A percentile compares a stretch with the other conserved stretches of the same genome.
Evolutionary conservation across 768 basidiomycete genomes (phyloP).

Genomic region (Phaeolepiota aurea): DNA sequence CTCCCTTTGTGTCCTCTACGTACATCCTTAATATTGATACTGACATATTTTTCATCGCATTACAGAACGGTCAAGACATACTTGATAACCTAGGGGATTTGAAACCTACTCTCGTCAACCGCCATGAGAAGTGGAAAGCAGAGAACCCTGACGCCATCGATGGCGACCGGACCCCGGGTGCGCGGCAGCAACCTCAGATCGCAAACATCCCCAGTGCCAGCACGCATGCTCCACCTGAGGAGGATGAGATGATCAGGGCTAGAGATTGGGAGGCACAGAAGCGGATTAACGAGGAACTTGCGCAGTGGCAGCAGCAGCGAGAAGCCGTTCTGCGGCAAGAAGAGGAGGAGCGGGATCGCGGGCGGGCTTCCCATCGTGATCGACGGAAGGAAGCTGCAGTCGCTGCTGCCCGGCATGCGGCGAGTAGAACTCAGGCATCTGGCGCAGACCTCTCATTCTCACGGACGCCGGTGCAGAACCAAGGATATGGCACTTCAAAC

Average conservation of each 20-base stretch:
- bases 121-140: constrained; percentile 53
- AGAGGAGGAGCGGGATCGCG: constrained; percentile 26
- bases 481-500: constrained; percentile 17
- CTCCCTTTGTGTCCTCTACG: no score
- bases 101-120: constrained; percentile 54
- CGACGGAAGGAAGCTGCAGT: constrained; percentile 13
- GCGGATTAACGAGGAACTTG: constrained; percentile 24
- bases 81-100: constrained; percentile 57
- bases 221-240: constrained; percentile 9
- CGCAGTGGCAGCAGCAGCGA: constrained; percentile 28
- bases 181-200: background rate
- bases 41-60: constrained; percentile 2
- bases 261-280: constrained; percentile 15
- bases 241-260: constrained; percentile 21
- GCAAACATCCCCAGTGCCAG: background rate
- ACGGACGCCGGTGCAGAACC: constrained; percentile 15
- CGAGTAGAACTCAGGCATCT: constrained; percentile 6
- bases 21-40: no score
- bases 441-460: constrained; percentile 21
- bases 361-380: constrained; percentile 4
- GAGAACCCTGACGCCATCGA: constrained; percentile 28
- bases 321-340: constrained; percentile 10
- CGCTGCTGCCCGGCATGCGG: constrained; percentile 14
- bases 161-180: constrained; percentile 14
- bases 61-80: constrained; percentile 70